These are phyloP conservation scores for Penicillium verhagenii DNA, from an alignment of 495 filamentous ascomycete species.

Conservation along the genomic window DNA sequence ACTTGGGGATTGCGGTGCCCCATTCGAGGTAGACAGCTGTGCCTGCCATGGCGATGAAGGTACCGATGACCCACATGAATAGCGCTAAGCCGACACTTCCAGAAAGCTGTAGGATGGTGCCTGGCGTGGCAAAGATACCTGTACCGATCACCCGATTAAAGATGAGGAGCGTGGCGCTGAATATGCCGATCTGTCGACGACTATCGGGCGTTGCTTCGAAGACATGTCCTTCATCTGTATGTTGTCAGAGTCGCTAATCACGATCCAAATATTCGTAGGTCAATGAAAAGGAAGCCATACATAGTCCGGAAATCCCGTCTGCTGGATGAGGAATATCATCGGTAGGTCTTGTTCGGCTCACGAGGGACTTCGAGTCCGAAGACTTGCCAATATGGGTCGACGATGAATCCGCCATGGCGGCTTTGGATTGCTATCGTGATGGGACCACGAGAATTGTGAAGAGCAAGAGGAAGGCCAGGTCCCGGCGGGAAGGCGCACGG, in stretches of 20 bases:
- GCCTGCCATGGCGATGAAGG: constrained; percentile 47
- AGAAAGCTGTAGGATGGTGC: constrained; percentile 51
- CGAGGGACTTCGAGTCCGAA: constrained; percentile 15
- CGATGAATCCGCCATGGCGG: neutral
- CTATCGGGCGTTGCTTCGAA: constrained; percentile 61
- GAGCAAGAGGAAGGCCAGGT: too few relatives aligned
- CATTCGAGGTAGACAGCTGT: constrained; percentile 56
- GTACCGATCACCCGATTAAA: constrained; percentile 67
- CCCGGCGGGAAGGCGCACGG: too few relatives aligned
- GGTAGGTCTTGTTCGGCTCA: constrained; percentile 22
- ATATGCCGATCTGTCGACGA: constrained; percentile 59
- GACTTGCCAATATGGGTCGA: constrained; percentile 4
- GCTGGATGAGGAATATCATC: constrained; percentile 28
- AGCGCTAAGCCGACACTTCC: constrained; percentile 53
- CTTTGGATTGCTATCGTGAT: neutral
- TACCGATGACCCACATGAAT: constrained; percentile 54
- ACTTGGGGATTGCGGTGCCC: constrained; percentile 52
- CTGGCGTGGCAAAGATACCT: constrained; percentile 64
- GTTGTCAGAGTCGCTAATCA: too few relatives aligned
- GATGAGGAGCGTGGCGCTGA: constrained; percentile 63
- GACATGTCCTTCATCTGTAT: constrained; percentile 49
- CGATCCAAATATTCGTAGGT: too few relatives aligned
- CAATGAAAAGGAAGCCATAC: constrained; percentile 27
- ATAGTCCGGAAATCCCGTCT: constrained; percentile 38
- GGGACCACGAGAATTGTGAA: neutral